These are phyloP conservation scores for Leccinum rimulosum DNA, from an alignment of 768 basidiomycete genomes.

Conservation along the genomic window DNA sequence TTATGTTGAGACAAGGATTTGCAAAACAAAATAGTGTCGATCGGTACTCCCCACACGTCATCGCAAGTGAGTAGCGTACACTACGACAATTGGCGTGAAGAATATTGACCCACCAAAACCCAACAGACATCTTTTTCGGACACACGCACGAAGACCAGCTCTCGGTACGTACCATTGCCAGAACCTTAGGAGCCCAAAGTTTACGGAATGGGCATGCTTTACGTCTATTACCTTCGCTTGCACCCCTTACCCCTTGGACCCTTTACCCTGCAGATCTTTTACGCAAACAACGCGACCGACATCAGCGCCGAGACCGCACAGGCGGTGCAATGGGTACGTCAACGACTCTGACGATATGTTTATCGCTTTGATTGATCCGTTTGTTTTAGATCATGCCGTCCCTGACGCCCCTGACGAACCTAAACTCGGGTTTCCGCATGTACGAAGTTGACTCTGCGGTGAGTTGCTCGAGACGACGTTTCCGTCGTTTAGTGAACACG, in stretches of 20 bases:
- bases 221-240: neutral
- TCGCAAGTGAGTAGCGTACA: constrained; percentile 27
- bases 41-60: neutral
- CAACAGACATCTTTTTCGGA: constrained; percentile 63
- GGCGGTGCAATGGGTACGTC: constrained; percentile 45
- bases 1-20: neutral
- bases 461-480: constrained; percentile 1
- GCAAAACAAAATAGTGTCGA: constrained; percentile 27
- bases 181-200: neutral
- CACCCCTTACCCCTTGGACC: neutral
- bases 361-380: neutral
- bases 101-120: neutral
- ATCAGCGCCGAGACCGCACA: constrained; percentile 54
- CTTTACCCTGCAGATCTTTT: constrained; percentile 51
- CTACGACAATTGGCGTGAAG: neutral
- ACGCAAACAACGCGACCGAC: constrained; percentile 63
- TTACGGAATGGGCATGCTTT: neutral
- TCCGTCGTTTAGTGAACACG: neutral
- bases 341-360: neutral
- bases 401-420: constrained; percentile 60
- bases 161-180: constrained; percentile 38
- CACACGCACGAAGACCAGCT: constrained; percentile 74
- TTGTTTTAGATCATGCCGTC: constrained; percentile 43
- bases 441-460: constrained; percentile 40
- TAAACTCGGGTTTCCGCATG: constrained; percentile 68